Base-by-base conservation (phyloP, 768 basidiomycete species). In the Phlegmacium glaucopus region DNA sequence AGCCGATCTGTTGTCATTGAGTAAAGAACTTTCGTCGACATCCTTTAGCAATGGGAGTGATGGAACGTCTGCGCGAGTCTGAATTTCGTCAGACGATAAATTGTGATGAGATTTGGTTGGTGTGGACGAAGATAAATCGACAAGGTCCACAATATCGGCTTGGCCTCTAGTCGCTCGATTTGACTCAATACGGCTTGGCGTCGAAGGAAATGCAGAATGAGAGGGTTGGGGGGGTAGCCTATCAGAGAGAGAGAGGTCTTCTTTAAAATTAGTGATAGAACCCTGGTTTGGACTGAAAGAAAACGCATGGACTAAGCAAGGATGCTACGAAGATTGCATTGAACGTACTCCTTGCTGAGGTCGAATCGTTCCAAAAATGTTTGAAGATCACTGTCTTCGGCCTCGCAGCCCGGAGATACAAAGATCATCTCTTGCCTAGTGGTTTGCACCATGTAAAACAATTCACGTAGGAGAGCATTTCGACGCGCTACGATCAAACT, bases 381-480 rank as follows among this genome's bases (percentile, higher is more conserved):
- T 30, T 69, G 67, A 18, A 85, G 45, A 34, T 67, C 72, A n/a
- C 66, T 61, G 11, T 72, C 75, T 22, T 71, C 72, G 40, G 71
- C 63, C 29, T 73, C 71, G 17, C 71, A 62, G 13, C 72, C 46
- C 11, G 59, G 51, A 26, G 77, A 58, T 32, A 75, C 52, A 28
- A 68, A 50, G 17, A 76, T 76, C 37, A 75, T 57, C 53, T 68
- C 69, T 43, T 77, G 69, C 57, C 78, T 77, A 47, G 22, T 22
- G 22, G 72, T 72, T 47, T 72, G 75, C 41, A 87, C 74, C 72
- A 90, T 77, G 44, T 68, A 65, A 66, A 78, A 85, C 80, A 90
- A 82, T 62, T 89, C 78, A 36, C 75, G 74, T 61, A 90, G 75
- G 41, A 89, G 75, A 44, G 71, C 81, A 82, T 86, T 84, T 63